Base-by-base conservation (phyloP, 1,139 yeast species). In the Suhomyces chickasaworum region DNA sequence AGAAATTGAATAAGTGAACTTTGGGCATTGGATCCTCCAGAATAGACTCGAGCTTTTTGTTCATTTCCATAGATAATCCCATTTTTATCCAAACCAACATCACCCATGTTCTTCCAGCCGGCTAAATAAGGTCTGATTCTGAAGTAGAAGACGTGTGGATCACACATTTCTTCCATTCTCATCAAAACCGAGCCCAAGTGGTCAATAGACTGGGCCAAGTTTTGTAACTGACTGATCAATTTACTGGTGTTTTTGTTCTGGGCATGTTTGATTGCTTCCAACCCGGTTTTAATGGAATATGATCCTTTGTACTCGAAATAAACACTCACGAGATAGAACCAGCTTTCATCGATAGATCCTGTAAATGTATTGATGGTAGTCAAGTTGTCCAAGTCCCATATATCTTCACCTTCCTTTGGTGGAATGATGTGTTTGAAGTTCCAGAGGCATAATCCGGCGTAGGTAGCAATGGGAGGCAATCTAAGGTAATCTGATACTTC, bases 21-120 rank as follows among this genome's bases (percentile, higher is more conserved):
- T 66, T 91, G 98, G 0, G 97, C 97, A 62, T 91, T 91, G 10
- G 96, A 88, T 0, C 98, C 98, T 20, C 98, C 98, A 6, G 96
- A 77, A 63, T 80, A 87, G 25, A 75, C 65, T 51, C 88, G 74
- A 45, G 83, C 85, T 18, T 58, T 65, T 1, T 65, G 56, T 51
- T 86, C 91, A 45, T 79, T 71, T 6, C 96, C 97, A 61, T 90
- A 90, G 41, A 75, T 68, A 1, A 90, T 84, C 1, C 97, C 97
- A 47, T 81, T 65, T 42, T 89, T 84, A 44, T 68, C 80, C 47
- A 91, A 74, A 0, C 97, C 97, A 1, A 86, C 90, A 51, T 83
- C 91, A 16, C 80, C 81, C 97, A 91, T 90, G 59, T 89, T 88
- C 62, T 84, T 84, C 96, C 97, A 91, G 1, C 97, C 98, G 0